Evolutionary conservation across 768 basidiomycete genomes (phyloP).

Genomic region (Tricholoma flavovirens): DNA sequence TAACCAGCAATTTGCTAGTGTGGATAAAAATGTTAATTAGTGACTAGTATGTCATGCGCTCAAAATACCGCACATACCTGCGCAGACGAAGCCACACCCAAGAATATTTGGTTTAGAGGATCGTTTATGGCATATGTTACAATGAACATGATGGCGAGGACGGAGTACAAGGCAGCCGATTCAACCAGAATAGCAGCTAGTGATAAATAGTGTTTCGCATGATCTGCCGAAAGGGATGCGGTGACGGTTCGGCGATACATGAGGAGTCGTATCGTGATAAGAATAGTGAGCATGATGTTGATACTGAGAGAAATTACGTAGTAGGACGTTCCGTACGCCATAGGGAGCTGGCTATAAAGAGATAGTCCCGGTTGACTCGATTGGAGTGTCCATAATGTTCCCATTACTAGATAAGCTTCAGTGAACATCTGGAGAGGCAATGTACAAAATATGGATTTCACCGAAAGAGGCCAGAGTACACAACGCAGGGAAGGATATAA

Average conservation of each 20-base stretch:
- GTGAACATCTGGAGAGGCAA: background rate
- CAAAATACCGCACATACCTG: constrained; percentile 24
- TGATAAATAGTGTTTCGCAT: constrained; percentile 32
- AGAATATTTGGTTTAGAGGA: constrained; percentile 36
- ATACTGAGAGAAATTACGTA: constrained; percentile 33
- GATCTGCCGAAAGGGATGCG: constrained; percentile 25
- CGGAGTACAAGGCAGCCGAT: constrained; percentile 39
- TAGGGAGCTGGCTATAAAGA: constrained; percentile 29
- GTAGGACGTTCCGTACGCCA: constrained; percentile 33
- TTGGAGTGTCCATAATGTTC: constrained; percentile 37
- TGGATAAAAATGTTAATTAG: background rate
- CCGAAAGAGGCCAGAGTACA: constrained; percentile 36
- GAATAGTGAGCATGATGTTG: constrained; percentile 36
- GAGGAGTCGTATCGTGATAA: constrained; percentile 32
- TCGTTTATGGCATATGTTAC: constrained; percentile 34
- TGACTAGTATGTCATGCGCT: background rate
- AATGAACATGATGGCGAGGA: constrained; percentile 35
- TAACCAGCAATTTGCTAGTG: constrained; percentile 26
- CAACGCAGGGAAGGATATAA: constrained; percentile 30
- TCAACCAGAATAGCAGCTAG: constrained; percentile 35
- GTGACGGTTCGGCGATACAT: constrained; percentile 26
- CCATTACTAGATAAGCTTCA: constrained; percentile 26
- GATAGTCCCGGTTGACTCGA: constrained; percentile 37
- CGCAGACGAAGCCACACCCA: constrained; percentile 26
- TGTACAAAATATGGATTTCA: constrained; percentile 15